Conservation (phyloP, 441 rosid genomes). For the Bruguiera hainesii region DNA sequence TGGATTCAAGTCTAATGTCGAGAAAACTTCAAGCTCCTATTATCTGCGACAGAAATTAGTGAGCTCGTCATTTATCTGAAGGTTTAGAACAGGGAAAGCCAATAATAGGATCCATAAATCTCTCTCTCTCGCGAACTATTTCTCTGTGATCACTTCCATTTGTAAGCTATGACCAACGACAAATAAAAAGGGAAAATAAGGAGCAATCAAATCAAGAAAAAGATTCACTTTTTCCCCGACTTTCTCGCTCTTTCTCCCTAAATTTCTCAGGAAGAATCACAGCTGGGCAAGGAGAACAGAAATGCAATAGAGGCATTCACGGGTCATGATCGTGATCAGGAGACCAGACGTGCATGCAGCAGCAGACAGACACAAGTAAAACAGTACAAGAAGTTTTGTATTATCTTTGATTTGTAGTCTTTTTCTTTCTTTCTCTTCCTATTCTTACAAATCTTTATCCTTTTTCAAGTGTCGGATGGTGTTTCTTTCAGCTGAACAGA, state of each 20-base stretch:
- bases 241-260: constrained; percentile 25
- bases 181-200: neutral
- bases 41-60: too few relatives aligned
- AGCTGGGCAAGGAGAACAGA: constrained; percentile 19
- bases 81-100: constrained; percentile 18
- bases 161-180: constrained; percentile 1
- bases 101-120: constrained; percentile 23
- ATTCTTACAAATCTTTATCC: neutral
- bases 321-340: constrained; percentile 29
- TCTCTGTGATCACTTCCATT: constrained; percentile 31
- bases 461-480: neutral
- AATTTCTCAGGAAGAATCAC: constrained; percentile 26
- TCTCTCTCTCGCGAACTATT: constrained; percentile 11
- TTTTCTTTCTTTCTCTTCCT: constrained; percentile 2
- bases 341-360: constrained; percentile 36
- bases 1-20: constrained; percentile 9
- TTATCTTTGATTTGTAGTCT: neutral
- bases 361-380: constrained; percentile 13
- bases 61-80: too few relatives aligned
- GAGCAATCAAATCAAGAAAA: neutral
- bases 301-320: constrained; percentile 26
- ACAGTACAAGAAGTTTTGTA: constrained; percentile 19
- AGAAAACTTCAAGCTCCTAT: too few relatives aligned
- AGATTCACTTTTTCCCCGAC: constrained; percentile 24
- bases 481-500: constrained; percentile 1